Conservation (phyloP, 2,329 filamentous ascomycete genomes). For the Ceratocystiopsis sp. region DNA sequence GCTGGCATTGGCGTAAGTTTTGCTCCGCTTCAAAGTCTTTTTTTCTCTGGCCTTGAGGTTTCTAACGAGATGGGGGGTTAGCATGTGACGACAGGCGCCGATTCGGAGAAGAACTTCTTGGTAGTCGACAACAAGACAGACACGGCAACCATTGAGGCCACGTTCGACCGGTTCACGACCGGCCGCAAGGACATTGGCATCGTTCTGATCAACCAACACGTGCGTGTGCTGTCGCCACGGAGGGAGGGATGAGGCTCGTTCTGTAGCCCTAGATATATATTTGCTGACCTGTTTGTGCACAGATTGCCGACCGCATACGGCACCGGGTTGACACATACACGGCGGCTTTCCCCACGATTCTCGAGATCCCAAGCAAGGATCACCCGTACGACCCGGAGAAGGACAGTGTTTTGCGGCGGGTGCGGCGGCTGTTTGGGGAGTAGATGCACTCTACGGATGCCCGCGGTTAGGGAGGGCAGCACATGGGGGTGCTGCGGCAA, state of each 20-base stretch:
- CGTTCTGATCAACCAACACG: slow-evolving; percentile 93
- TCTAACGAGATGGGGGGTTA: slow-evolving; percentile 20
- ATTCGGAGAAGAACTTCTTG: slow-evolving; percentile 92
- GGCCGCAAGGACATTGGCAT: slow-evolving; percentile 95
- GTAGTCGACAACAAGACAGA: slow-evolving; percentile 93
- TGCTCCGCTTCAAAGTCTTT: not conserved
- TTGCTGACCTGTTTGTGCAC: slow-evolving; percentile 1
- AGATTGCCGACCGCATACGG: slow-evolving; percentile 92
- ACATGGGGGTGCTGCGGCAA: too few relatives aligned
- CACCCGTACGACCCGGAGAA: slow-evolving; percentile 98
- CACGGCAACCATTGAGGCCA: slow-evolving; percentile 67
- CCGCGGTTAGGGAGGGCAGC: not conserved
- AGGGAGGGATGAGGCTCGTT: not conserved
- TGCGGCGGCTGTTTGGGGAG: slow-evolving; percentile 51
- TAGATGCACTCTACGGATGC: slow-evolving; percentile 19
- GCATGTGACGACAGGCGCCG: slow-evolving; percentile 82
- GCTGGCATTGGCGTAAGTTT: slow-evolving; percentile 73
- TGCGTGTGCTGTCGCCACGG: slow-evolving; percentile 23
- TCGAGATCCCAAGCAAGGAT: slow-evolving; percentile 97
- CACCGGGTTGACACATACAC: slow-evolving; percentile 81
- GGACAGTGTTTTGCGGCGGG: slow-evolving; percentile 86
- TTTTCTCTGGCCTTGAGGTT: not conserved
- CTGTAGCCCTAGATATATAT: not conserved
- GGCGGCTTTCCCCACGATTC: slow-evolving; percentile 84
- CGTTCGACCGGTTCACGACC: slow-evolving; percentile 77